Evolutionary conservation across 768 basidiomycete species (phyloP).

Genomic region (Artomyces pyxidatus): DNA sequence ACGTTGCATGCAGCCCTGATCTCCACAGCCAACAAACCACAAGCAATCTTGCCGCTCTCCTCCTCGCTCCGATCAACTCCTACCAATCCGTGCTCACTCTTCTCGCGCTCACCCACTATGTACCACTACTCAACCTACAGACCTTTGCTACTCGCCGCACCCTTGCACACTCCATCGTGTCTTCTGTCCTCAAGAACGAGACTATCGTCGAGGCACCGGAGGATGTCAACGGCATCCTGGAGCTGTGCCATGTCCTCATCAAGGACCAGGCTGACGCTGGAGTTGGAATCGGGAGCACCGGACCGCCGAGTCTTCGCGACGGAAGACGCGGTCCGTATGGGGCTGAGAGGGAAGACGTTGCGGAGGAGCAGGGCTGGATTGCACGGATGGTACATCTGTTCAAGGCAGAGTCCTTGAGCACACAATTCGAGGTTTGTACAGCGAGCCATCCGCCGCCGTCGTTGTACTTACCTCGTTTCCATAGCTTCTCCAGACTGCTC

Average conservation of each 20-base stretch:
- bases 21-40: conserved; percentile 83
- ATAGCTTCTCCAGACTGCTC: conserved; percentile 85
- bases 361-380: conserved; percentile 98
- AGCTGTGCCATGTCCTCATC: conserved; percentile 87
- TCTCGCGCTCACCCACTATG: conserved; percentile 91
- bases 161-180: conserved; percentile 91
- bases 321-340: conserved; percentile 46
- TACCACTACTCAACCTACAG: conserved; percentile 74
- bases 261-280: conserved; percentile 67
- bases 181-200: conserved; percentile 93
- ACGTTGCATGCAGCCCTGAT: conserved; percentile 53
- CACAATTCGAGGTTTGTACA: conserved; percentile 79
- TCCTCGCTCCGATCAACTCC: conserved; percentile 91
- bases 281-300: conserved; percentile 18
- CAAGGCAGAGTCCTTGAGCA: conserved; percentile 74
- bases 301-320: conserved; percentile 34
- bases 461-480: background rate
- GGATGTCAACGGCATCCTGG: conserved; percentile 90
- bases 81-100: conserved; percentile 95
- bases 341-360: conserved; percentile 81
- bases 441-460: background rate
- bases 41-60: conserved; percentile 81
- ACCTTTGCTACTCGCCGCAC: conserved; percentile 86
- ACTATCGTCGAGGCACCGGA: conserved; percentile 90
- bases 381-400: conserved; percentile 97